A percentile compares a stretch with the other conserved stretches of the same genome.
phyloP scores from a whole-genome alignment of 192 early-diverging fungal genomes.

The Chytriomyces hyalinus region DNA sequence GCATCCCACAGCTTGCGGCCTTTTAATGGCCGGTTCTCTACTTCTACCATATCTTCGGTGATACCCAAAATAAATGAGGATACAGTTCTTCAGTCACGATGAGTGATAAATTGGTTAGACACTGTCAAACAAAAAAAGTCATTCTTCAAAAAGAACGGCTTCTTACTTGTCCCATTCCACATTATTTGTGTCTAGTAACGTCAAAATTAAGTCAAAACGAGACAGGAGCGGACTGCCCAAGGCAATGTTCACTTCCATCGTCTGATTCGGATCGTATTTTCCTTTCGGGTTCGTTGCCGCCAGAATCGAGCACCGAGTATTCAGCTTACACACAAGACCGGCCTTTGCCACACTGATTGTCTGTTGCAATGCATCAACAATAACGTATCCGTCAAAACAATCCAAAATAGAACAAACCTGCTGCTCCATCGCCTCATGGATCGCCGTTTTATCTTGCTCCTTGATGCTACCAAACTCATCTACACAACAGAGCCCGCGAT shows the following conservation, averaged over 20 bases:
- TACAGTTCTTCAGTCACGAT: conserved; percentile 38
- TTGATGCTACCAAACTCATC: conserved; percentile 83
- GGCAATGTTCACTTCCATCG: conserved; percentile 71
- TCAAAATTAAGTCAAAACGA: conserved; percentile 75
- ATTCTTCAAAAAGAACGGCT: conserved; percentile 1
- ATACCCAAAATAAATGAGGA: conserved; percentile 51
- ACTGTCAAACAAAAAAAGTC: conserved; percentile 29
- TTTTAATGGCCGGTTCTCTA: neutral
- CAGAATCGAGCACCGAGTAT: conserved; percentile 78
- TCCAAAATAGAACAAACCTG: conserved; percentile 47
- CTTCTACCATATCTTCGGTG: conserved; percentile 1
- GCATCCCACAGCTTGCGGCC: conserved; percentile 55
- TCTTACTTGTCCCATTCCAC: conserved; percentile 67
- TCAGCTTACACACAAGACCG: conserved; percentile 81
- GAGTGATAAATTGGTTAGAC: neutral
- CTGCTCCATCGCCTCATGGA: conserved; percentile 87
- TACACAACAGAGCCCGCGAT: conserved; percentile 80
- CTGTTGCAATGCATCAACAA: conserved; percentile 13
- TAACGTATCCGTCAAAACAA: neutral
- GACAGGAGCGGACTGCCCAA: conserved; percentile 70
- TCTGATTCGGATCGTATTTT: conserved; percentile 66
- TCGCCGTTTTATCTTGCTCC: conserved; percentile 73
- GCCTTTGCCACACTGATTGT: conserved; percentile 79
- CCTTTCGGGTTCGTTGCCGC: conserved; percentile 82
- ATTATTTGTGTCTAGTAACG: conserved; percentile 71